A percentile compares a stretch with the other conserved stretches of the same genome.
Conservation (phyloP, 2,329 filamentous ascomycete genomes). For the Hypoxylon sp. region DNA sequence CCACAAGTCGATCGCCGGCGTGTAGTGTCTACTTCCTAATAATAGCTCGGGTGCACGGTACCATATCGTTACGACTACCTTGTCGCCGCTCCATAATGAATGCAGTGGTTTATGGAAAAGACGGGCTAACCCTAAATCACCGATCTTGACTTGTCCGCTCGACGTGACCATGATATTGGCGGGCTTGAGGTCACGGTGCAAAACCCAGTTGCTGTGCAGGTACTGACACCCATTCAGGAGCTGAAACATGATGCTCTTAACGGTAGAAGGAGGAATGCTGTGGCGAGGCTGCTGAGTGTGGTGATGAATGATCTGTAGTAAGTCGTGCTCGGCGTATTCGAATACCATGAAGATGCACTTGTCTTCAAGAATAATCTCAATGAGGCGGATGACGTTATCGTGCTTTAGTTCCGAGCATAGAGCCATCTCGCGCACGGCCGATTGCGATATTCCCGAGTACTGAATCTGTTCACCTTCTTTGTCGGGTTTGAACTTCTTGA, state of each 20-base stretch:
- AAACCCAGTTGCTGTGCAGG: slow-evolving; percentile 95
- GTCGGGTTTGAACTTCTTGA: slow-evolving; percentile 99
- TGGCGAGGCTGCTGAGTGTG: slow-evolving; percentile 91
- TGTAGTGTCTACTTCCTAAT: slow-evolving; percentile 94
- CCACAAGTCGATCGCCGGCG: slow-evolving; percentile 97
- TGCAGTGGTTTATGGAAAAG: slow-evolving; percentile 95
- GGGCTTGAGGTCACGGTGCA: slow-evolving; percentile 96
- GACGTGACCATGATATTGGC: slow-evolving; percentile 99
- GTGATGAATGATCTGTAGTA: slow-evolving; percentile 98
- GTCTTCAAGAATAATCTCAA: slow-evolving; percentile 97
- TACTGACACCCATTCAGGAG: slow-evolving; percentile 95
- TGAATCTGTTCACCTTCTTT: slow-evolving; percentile 96
- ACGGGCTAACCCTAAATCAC: slow-evolving; percentile 91
- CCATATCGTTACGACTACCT: slow-evolving; percentile 99
- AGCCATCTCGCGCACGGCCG: slow-evolving; percentile 96
- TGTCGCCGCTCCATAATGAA: slow-evolving; percentile 92
- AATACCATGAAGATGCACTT: slow-evolving; percentile 99
- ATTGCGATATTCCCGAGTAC: slow-evolving; percentile 98
- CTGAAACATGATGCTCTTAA: slow-evolving; percentile 96
- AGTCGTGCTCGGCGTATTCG: slow-evolving; percentile 97
- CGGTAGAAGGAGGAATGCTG: slow-evolving; percentile 87
- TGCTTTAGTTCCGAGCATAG: slow-evolving; percentile 93
- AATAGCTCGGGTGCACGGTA: slow-evolving; percentile 96
- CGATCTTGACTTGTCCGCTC: slow-evolving; percentile 90
- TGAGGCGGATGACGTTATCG: slow-evolving; percentile 88